A percentile compares a stretch with the other conserved stretches of the same genome.
phyloP scores from a whole-genome alignment of 805 yeast species.

The Nakazawaea holstii region DNA sequence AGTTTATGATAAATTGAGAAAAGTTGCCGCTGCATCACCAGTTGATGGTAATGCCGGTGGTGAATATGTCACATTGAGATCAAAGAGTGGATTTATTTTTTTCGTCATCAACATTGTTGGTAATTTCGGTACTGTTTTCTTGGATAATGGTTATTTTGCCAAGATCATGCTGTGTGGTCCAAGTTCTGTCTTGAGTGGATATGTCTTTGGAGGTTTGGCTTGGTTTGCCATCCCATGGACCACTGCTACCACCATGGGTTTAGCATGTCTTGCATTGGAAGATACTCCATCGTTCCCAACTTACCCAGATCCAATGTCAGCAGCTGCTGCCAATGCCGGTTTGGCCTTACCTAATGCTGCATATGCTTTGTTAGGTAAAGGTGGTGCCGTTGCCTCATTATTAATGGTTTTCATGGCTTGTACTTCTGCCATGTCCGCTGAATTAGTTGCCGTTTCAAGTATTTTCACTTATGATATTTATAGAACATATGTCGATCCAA shows the following conservation, averaged over 20 bases:
- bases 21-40: constrained; percentile 56
- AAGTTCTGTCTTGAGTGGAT: constrained; percentile 81
- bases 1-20: constrained; percentile 70
- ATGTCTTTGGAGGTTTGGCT: constrained; percentile 80
- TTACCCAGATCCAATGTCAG: constrained; percentile 60
- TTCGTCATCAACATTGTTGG: constrained; percentile 85
- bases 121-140: constrained; percentile 82
- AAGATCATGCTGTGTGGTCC: constrained; percentile 86
- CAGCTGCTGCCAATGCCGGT: constrained; percentile 77
- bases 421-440: constrained; percentile 90
- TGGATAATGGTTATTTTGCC: constrained; percentile 86
- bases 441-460: constrained; percentile 82
- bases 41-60: constrained; percentile 79
- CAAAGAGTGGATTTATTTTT: constrained; percentile 83
- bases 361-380: constrained; percentile 75
- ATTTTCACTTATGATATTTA: constrained; percentile 82
- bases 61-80: constrained; percentile 82
- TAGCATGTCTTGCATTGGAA: constrained; percentile 77
- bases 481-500: constrained; percentile 74
- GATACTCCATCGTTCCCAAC: constrained; percentile 70
- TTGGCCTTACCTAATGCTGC: constrained; percentile 76
- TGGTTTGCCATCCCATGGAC: constrained; percentile 91
- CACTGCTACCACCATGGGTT: constrained; percentile 78
- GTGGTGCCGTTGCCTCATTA: constrained; percentile 83
- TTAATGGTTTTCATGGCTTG: constrained; percentile 86